Conservation (phyloP, 202 grass and related monocot species). For the Eragrostis tef region DNA sequence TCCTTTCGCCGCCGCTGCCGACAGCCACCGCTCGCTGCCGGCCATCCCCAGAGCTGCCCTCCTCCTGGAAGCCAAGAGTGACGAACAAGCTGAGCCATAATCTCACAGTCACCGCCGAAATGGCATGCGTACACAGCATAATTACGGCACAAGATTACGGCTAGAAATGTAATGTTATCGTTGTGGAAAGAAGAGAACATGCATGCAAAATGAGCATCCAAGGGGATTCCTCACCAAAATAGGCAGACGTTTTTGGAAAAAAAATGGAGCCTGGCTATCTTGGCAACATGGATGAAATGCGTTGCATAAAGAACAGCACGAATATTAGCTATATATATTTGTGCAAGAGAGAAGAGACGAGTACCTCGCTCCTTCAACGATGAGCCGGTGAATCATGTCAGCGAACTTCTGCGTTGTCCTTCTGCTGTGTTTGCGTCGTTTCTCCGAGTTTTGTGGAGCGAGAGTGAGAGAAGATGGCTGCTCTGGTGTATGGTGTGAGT, state of each 20-base stretch:
- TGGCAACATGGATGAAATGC: not conserved
- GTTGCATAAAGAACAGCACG: not conserved
- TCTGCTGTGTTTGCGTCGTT: not conserved
- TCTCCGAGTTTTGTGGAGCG: not conserved
- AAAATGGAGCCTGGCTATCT: not conserved
- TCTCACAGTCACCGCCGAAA: not conserved
- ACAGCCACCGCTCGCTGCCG: constrained; percentile 29
- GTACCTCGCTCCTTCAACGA: constrained; percentile 37
- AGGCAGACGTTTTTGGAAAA: not conserved
- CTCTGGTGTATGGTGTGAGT: not conserved
- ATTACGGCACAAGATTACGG: not conserved
- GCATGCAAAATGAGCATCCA: too few species aligned
- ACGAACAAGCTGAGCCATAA: not conserved
- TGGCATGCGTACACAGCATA: too few species aligned
- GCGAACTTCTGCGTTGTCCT: not conserved
- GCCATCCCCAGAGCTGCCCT: not conserved
- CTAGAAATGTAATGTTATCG: not conserved
- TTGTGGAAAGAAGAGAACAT: not conserved
- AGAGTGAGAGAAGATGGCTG: not conserved
- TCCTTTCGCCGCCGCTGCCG: constrained; percentile 27
- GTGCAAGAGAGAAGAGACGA: not conserved
- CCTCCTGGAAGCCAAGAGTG: not conserved
- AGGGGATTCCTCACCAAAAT: not conserved
- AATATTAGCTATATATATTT: too few species aligned
- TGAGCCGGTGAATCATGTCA: constrained; percentile 43